Percentiles rank a stretch among this genome's conserved stretches.
phyloP scores from a whole-genome alignment of 495 filamentous ascomycete species.

The Penicillium arizonense region DNA sequence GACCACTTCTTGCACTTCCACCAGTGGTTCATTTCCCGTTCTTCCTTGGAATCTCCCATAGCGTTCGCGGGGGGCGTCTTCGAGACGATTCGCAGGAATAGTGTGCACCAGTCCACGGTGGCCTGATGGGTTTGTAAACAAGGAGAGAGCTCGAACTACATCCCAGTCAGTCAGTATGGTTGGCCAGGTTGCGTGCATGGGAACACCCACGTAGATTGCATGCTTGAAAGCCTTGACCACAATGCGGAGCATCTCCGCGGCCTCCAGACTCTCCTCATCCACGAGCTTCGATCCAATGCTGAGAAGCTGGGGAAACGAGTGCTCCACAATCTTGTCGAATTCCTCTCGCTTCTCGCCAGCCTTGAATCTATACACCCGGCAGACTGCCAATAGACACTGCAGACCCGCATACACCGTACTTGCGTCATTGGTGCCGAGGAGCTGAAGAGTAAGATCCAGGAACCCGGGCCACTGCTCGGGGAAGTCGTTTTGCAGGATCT shows the following conservation, averaged over 20 bases:
- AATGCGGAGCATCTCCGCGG: conserved; percentile 93
- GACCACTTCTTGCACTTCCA: conserved; percentile 99
- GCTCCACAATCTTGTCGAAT: conserved; percentile 91
- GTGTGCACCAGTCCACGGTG: conserved; percentile 90
- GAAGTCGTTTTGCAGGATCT: conserved; percentile 93
- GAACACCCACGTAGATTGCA: conserved; percentile 80
- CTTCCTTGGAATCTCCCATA: conserved; percentile 77
- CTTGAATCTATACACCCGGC: conserved; percentile 93
- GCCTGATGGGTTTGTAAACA: conserved; percentile 73
- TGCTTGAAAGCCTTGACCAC: conserved; percentile 97
- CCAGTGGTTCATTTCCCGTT: conserved; percentile 93
- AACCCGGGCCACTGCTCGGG: conserved; percentile 91
- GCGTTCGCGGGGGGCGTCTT: conserved; percentile 78
- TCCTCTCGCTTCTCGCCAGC: conserved; percentile 74
- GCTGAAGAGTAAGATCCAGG: conserved; percentile 82
- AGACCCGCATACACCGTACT: conserved; percentile 86
- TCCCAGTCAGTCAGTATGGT: conserved; percentile 14
- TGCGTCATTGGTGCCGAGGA: conserved; percentile 80
- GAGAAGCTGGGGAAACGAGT: conserved; percentile 87
- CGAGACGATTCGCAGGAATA: conserved; percentile 85
- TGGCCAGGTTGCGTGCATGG: not conserved
- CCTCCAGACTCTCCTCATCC: conserved; percentile 85
- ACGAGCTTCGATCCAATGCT: conserved; percentile 83
- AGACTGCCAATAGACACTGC: conserved; percentile 90
- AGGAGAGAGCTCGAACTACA: conserved; percentile 80